Evolutionary conservation across 306 rosid genomes (phyloP).

Genomic region (Cicer yamashitae): DNA sequence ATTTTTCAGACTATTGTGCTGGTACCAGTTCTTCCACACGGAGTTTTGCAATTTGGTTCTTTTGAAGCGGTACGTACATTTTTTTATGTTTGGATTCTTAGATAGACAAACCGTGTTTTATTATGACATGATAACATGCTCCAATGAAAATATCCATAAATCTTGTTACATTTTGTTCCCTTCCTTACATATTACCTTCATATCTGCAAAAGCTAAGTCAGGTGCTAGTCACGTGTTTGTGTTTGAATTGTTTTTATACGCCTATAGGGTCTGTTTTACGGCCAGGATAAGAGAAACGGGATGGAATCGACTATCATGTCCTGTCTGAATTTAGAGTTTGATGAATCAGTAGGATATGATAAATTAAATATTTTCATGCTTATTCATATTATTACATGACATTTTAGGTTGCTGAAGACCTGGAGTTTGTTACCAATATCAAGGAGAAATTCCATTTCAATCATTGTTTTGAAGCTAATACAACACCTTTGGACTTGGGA

Average conservation of each 20-base stretch:
- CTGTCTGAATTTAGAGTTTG: too few species aligned
- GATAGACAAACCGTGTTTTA: slow-evolving; percentile 10
- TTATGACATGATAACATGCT: not conserved
- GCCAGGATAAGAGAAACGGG: too few species aligned
- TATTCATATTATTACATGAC: slow-evolving; percentile 45
- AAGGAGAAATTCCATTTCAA: slow-evolving; percentile 61
- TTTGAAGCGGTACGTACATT: slow-evolving; percentile 65
- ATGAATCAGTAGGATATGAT: too few species aligned
- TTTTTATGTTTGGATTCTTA: slow-evolving; percentile 40
- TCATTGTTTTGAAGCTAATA: slow-evolving; percentile 44
- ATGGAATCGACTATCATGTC: too few species aligned
- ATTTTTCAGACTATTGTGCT: slow-evolving; percentile 77
- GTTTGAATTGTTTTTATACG: not conserved
- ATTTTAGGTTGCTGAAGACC: slow-evolving; percentile 82
- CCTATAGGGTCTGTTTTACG: too few species aligned
- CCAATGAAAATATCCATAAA: not conserved
- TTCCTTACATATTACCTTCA: not conserved
- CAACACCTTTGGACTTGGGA: slow-evolving; percentile 38
- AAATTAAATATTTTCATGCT: not conserved
- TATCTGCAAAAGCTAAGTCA: not conserved
- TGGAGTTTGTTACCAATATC: slow-evolving; percentile 55
- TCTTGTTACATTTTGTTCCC: not conserved
- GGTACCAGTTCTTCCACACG: slow-evolving; percentile 83
- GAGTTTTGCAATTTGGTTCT: slow-evolving; percentile 94
- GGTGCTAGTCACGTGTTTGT: not conserved